phyloP scores from a whole-genome alignment of 2,329 filamentous ascomycete genomes.

The Colletotrichum tofieldiae region DNA sequence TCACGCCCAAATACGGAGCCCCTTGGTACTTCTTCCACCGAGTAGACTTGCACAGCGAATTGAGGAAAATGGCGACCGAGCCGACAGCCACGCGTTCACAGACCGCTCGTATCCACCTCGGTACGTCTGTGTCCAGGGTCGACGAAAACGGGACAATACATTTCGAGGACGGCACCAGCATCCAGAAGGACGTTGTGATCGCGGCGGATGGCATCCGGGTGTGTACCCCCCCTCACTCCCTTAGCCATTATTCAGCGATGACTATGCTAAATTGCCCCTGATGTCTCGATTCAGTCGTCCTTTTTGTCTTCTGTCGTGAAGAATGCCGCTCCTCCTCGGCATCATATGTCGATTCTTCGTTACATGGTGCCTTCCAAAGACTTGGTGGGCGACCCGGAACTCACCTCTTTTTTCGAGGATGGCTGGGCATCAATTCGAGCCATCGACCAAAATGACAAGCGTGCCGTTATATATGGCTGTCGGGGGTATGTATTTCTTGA shows the following conservation, averaged over 20 bases:
- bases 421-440: background rate
- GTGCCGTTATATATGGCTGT: constrained; percentile 5
- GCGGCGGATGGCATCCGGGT: constrained; percentile 21
- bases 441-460: background rate
- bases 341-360: constrained; percentile 11
- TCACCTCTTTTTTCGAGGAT: background rate
- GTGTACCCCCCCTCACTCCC: background rate
- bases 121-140: background rate
- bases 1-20: background rate
- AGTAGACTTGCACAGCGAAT: constrained; percentile 19
- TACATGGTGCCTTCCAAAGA: background rate
- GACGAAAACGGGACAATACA: constrained; percentile 1
- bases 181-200: background rate
- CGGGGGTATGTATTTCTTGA: background rate
- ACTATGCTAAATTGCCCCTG: background rate
- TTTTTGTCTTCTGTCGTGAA: constrained; percentile 5
- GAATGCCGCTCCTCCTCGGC: background rate
- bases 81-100: background rate
- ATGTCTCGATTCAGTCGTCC: background rate
- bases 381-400: background rate
- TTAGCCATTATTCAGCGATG: background rate
- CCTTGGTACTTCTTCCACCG: constrained; percentile 20
- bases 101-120: constrained; percentile 1
- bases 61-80: constrained; percentile 15
- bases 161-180: background rate